phyloP scores from a whole-genome alignment of 1,284 basidiomycete genomes.

The Melampsora occidentalis region DNA sequence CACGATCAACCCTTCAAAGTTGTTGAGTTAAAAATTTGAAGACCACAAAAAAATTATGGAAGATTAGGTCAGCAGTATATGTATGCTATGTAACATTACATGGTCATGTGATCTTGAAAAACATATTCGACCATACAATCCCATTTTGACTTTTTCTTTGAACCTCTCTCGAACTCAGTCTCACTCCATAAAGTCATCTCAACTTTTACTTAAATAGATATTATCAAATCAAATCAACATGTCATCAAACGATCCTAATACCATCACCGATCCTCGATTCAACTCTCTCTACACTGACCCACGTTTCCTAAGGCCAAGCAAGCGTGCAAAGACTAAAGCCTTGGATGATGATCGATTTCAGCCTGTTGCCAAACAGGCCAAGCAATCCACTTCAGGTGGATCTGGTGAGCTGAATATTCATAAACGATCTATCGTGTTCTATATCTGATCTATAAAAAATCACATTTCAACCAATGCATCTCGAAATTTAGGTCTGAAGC shows the following conservation, averaged over 20 bases:
- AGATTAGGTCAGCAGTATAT: not conserved
- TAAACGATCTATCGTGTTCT: no score
- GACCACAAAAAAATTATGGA: not conserved
- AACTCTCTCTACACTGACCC: conserved; percentile 14
- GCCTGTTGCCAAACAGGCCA: not conserved
- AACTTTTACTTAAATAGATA: not conserved
- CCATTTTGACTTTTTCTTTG: no score
- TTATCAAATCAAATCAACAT: not conserved
- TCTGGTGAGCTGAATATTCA: not conserved
- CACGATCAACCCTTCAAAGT: not conserved
- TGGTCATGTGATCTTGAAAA: no score
- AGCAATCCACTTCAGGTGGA: not conserved
- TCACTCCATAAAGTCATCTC: not conserved
- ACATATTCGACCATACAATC: no score
- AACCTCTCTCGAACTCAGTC: not conserved
- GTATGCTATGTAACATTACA: no score
- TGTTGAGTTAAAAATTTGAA: no score
- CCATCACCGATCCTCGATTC: conserved; percentile 23
- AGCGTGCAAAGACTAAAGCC: not conserved
- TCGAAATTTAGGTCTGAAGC: no score
- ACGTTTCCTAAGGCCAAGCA: conserved; percentile 25
- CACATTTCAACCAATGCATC: no score
- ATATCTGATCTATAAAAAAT: no score
- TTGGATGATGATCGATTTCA: conserved; percentile 16
- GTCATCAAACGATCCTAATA: not conserved